Evolutionary conservation across 495 filamentous ascomycete genomes (phyloP).

Genomic region (Lophiostoma macrostomum): DNA sequence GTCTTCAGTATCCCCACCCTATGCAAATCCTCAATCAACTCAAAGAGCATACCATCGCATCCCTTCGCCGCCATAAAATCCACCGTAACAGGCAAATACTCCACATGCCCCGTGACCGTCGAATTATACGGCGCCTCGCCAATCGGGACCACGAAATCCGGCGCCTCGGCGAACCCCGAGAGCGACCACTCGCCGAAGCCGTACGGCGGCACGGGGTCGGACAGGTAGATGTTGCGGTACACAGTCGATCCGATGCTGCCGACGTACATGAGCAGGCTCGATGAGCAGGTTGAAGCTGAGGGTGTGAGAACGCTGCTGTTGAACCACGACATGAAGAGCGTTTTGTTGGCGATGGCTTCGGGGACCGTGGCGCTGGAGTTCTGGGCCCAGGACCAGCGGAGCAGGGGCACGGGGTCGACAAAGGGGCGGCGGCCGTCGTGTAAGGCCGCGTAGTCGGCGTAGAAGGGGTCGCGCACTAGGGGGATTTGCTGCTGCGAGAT

Average conservation of each 20-base stretch:
- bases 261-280: slow-evolving; percentile 45
- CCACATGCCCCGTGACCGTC: slow-evolving; percentile 51
- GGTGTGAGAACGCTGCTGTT: slow-evolving; percentile 45
- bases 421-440: slow-evolving; percentile 40
- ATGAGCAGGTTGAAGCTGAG: slow-evolving; percentile 41
- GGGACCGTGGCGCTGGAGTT: slow-evolving; percentile 40
- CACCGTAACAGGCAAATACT: slow-evolving; percentile 58
- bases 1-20: slow-evolving; percentile 49
- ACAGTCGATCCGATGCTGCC: slow-evolving; percentile 13
- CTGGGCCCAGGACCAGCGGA: slow-evolving; percentile 57
- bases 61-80: slow-evolving; percentile 59
- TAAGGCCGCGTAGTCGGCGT: slow-evolving; percentile 40
- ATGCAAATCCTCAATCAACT: slow-evolving; percentile 52
- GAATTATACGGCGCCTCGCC: slow-evolving; percentile 54
- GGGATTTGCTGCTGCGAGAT: slow-evolving; percentile 36
- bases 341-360: slow-evolving; percentile 46
- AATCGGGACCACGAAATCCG: slow-evolving; percentile 58
- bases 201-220: slow-evolving; percentile 38
- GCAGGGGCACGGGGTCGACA: slow-evolving; percentile 46
- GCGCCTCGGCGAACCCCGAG: slow-evolving; percentile 48
- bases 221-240: slow-evolving; percentile 41
- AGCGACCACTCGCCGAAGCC: slow-evolving; percentile 50
- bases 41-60: slow-evolving; percentile 60
- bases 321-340: slow-evolving; percentile 55
- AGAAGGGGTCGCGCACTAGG: slow-evolving; percentile 41